Conservation (phyloP, 192 early-diverging fungal genomes). For the Geranomyces variabilis region DNA sequence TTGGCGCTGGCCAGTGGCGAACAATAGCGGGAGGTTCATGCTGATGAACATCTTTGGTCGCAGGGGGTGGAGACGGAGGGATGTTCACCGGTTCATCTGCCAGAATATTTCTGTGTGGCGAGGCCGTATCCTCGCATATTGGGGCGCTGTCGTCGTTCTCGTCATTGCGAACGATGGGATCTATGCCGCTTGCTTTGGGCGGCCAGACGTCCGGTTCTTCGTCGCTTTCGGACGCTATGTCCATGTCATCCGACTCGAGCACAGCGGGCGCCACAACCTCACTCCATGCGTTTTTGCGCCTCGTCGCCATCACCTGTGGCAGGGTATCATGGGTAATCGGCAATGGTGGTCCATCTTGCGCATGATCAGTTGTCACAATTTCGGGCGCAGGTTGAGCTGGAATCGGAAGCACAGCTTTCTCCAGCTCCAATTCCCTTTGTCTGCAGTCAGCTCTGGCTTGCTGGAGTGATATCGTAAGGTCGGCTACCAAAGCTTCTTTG, state of each 20-base stretch:
- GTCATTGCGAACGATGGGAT: background rate
- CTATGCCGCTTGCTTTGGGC: background rate
- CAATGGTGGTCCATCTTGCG: background rate
- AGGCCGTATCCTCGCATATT: background rate
- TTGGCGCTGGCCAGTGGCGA: background rate
- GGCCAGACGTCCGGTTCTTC: background rate
- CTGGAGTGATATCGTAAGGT: background rate
- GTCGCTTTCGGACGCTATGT: background rate
- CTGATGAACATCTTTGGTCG: background rate
- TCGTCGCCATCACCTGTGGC: background rate
- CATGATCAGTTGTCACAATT: background rate
- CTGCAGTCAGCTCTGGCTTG: background rate
- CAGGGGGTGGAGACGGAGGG: background rate
- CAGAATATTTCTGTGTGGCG: background rate
- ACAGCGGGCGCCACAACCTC: background rate
- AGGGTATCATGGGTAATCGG: background rate
- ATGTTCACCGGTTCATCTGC: background rate
- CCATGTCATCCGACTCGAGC: constrained; percentile 2
- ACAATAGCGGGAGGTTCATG: background rate
- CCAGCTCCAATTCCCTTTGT: background rate
- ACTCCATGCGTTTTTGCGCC: background rate
- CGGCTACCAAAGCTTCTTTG: background rate
- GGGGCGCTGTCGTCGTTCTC: background rate
- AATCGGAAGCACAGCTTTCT: background rate
- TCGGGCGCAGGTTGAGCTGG: background rate